These are phyloP conservation scores for Odonthalia washingtoniensis DNA, from an alignment of 31 red algal species.

Conservation along the genomic window DNA sequence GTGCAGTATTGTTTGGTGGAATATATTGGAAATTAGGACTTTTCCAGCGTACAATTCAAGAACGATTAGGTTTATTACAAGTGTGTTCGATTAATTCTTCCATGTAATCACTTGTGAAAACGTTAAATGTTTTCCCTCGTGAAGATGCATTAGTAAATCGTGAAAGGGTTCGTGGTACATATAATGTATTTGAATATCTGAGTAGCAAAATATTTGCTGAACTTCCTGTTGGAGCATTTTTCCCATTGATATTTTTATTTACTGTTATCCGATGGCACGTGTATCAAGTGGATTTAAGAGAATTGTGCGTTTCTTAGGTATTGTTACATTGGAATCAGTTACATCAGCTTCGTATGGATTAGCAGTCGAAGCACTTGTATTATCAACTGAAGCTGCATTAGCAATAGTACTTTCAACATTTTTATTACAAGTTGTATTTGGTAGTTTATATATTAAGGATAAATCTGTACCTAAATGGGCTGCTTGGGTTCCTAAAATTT, in stretches of 20 bases:
- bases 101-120: slow-evolving; percentile 95
- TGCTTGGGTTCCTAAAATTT: slow-evolving; percentile 80
- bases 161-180: slow-evolving; percentile 81
- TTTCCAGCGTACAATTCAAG: slow-evolving; percentile 75
- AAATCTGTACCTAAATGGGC: slow-evolving; percentile 73
- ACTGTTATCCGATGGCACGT: slow-evolving; percentile 86
- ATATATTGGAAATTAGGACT: slow-evolving; percentile 90
- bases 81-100: slow-evolving; percentile 89
- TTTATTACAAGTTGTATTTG: slow-evolving; percentile 92
- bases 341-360: slow-evolving; percentile 85
- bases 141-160: slow-evolving; percentile 80
- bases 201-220: slow-evolving; percentile 91
- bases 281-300: slow-evolving; percentile 58
- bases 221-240: slow-evolving; percentile 79
- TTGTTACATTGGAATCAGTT: slow-evolving; percentile 85
- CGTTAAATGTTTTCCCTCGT: slow-evolving; percentile 84
- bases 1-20: slow-evolving; percentile 86
- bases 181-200: slow-evolving; percentile 81
- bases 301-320: slow-evolving; percentile 67
- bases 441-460: slow-evolving; percentile 82
- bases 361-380: slow-evolving; percentile 76
- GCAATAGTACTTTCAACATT: slow-evolving; percentile 86
- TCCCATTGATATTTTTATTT: slow-evolving; percentile 84
- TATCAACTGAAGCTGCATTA: slow-evolving; percentile 83
- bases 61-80: slow-evolving; percentile 92